These are phyloP conservation scores for Lactarius tabidus DNA, from an alignment of 768 basidiomycete genomes.

Conservation along the genomic window DNA sequence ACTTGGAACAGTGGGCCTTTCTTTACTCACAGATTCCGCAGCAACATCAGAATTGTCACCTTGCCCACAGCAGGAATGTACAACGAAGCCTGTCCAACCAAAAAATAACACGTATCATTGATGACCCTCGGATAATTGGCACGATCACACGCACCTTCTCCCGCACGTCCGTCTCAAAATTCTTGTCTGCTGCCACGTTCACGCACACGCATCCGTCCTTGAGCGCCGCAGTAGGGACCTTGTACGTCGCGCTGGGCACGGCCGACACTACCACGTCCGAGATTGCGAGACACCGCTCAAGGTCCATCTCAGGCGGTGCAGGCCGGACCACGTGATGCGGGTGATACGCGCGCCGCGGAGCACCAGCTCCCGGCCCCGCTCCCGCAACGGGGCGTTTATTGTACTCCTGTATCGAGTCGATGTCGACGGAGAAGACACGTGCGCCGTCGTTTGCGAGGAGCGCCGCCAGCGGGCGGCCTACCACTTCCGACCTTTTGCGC, in stretches of 20 bases:
- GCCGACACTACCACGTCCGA: constrained; percentile 95
- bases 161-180: constrained; percentile 89
- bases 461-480: constrained; percentile 94
- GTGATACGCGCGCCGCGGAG: constrained; percentile 58
- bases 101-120: neutral
- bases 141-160: constrained; percentile 63
- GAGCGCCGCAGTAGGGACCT: constrained; percentile 81
- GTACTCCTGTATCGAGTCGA: constrained; percentile 96
- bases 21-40: constrained; percentile 79
- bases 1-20: neutral
- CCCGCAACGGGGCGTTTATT: constrained; percentile 72
- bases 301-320: constrained; percentile 49
- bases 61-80: constrained; percentile 97
- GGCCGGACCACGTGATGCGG: constrained; percentile 78
- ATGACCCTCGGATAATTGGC: neutral
- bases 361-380: neutral
- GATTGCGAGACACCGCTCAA: constrained; percentile 75
- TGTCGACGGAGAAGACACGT: constrained; percentile 90
- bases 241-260: constrained; percentile 81
- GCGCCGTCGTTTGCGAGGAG: constrained; percentile 96
- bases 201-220: constrained; percentile 94
- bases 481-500: constrained; percentile 81
- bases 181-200: constrained; percentile 93
- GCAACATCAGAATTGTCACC: constrained; percentile 96
- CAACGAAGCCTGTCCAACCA: constrained; percentile 66